Evolutionary conservation across 176 grass and related monocot species (phyloP).

Genomic region (Hyparrhenia diplandra): DNA sequence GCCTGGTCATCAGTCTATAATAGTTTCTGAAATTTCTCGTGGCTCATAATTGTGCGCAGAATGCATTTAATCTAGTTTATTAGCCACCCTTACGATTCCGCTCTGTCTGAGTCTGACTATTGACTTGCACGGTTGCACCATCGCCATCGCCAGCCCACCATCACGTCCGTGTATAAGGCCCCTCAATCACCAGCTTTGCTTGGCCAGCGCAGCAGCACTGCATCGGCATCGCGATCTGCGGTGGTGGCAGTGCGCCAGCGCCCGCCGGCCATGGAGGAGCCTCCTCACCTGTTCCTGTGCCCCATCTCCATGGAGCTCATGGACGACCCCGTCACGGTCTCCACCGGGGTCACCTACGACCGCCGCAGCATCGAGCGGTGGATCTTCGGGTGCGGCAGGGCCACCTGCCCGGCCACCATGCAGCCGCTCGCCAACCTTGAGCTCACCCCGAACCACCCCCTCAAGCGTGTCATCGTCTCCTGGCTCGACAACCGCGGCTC

Average conservation of each 20-base stretch:
- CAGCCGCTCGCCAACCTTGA: constrained; percentile 53
- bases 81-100: constrained; percentile 3
- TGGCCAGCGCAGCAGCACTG: not conserved
- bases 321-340: constrained; percentile 77
- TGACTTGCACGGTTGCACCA: constrained; percentile 24
- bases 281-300: constrained; percentile 62
- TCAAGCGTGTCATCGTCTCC: constrained; percentile 71
- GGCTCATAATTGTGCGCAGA: constrained; percentile 1
- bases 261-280: constrained; percentile 9
- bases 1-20: not conserved
- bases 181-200: not conserved
- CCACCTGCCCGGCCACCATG: constrained; percentile 84
- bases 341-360: constrained; percentile 86
- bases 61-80: constrained; percentile 3
- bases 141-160: constrained; percentile 8
- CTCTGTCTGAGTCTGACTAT: constrained; percentile 43
- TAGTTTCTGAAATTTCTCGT: not conserved
- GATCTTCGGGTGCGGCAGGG: constrained; percentile 58
- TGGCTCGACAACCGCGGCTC: constrained; percentile 41
- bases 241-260: not conserved
- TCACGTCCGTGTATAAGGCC: constrained; percentile 7
- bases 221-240: constrained; percentile 5
- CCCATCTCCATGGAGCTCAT: constrained; percentile 95
- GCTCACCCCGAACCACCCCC: constrained; percentile 87
- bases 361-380: constrained; percentile 80